Conservation (phyloP, 768 basidiomycete genomes). For the Lyophyllum atratum region DNA sequence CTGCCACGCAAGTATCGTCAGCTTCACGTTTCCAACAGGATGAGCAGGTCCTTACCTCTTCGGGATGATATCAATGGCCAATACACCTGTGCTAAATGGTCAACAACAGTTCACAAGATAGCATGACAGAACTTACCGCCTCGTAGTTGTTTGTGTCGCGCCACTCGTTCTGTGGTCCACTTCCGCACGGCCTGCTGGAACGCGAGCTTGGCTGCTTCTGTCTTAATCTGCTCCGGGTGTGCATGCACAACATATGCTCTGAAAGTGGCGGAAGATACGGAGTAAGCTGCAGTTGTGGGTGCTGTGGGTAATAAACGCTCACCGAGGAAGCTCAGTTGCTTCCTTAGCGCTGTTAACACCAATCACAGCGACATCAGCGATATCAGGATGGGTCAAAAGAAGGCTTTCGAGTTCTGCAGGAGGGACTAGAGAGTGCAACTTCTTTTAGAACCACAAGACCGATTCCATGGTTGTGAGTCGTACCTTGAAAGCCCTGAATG, state of each 20-base stretch:
- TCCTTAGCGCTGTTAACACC: conserved; percentile 67
- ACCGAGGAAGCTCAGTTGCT: conserved; percentile 84
- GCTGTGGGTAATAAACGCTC: conserved; percentile 4
- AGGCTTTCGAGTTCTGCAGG: conserved; percentile 85
- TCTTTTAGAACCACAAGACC: background rate
- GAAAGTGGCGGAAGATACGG: background rate
- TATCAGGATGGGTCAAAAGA: conserved; percentile 70
- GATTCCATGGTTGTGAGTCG: conserved; percentile 2
- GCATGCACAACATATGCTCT: conserved; percentile 69
- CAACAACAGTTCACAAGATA: background rate
- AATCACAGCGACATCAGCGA: conserved; percentile 83
- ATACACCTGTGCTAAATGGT: conserved; percentile 49
- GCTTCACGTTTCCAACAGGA: background rate
- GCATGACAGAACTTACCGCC: conserved; percentile 47
- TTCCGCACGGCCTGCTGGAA: conserved; percentile 55
- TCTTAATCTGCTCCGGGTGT: conserved; percentile 35
- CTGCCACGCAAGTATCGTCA: conserved; percentile 34
- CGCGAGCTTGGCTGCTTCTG: conserved; percentile 34
- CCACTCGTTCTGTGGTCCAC: conserved; percentile 74
- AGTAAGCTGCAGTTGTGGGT: background rate
- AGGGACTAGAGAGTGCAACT: conserved; percentile 53
- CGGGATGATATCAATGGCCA: conserved; percentile 62
- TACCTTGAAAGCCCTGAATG: conserved; percentile 74
- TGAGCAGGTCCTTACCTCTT: conserved; percentile 52
- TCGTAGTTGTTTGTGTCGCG: conserved; percentile 75